Evolutionary conservation across 257 asterid genomes (phyloP), one percentile per base, ranked within the genome.

Genomic region (Primulina huaijiensis): DNA sequence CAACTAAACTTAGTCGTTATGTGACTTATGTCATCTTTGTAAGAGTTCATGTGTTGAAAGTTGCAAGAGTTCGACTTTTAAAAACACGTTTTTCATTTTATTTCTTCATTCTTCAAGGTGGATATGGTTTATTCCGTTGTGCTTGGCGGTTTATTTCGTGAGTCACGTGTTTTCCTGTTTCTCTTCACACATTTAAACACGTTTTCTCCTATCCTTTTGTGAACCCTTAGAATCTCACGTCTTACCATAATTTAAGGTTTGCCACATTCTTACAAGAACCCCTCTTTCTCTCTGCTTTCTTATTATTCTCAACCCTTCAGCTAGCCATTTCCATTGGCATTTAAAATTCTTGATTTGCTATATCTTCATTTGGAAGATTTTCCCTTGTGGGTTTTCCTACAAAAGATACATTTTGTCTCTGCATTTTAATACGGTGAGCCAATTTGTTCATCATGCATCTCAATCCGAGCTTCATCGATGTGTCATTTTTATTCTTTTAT

Each of bases 71-170:
- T 34, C 9, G 38, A 31, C 34, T 31, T 31, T 31, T 7, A 34
- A 34, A 34, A 38, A 64, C 31, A 40, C 60, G 38, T 56, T 43
- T 23, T 1, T 40, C 20, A 23, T 34, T 43, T 40, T 65, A 2
- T 23, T 3, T 40, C 29, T 31, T 4, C 2, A 5, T 16, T 40
- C 52, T 34, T 5, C 7, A 0, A 50, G 43, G 5, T 4, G 11
- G 29, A 46, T 20, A 14, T 38, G 3, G 38, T 60, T 70, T 17
- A 4, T 40, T 29, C 61, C 58, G 64, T 73, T 73, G 78, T 67
- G 25, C 33, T 69, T 74, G 78, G 65, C 82, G 71, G 76, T 63
- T 74, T 62, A 76, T 58, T 81, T 69, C 55, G 56, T 62, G 77
- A 58, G 46, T 50, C 62, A 43, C 52, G 35, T 29, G 37, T 67